A percentile compares a stretch with the other conserved stretches of the same genome.
Evolutionary conservation across 2,329 filamentous ascomycete genomes (phyloP).

Genomic region (Colletotrichum sp.): DNA sequence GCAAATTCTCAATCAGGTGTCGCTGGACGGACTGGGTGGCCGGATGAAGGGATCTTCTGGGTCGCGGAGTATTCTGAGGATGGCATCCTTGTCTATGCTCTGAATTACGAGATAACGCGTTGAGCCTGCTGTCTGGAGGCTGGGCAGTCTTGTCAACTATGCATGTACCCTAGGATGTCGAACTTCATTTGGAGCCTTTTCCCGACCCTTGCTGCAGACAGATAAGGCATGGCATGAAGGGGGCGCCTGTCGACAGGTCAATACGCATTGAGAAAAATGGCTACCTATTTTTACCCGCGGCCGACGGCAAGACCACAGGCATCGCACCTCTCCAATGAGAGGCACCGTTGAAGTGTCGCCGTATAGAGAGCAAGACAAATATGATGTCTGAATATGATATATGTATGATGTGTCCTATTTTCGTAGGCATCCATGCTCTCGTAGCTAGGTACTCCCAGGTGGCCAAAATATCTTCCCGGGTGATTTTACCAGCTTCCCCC

Average conservation of each 20-base stretch:
- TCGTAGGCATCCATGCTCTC: neutral
- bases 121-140: neutral
- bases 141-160: rapidly evolving
- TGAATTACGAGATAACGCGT: rapidly evolving
- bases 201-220: neutral
- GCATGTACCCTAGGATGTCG: neutral
- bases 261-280: neutral
- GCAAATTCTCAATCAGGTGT: neutral
- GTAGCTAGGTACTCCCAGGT: neutral
- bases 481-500: neutral
- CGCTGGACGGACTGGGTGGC: neutral
- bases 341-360: rapidly evolving
- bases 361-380: rapidly evolving
- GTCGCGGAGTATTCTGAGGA: rapidly evolving
- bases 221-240: neutral
- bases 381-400: neutral
- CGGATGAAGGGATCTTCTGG: neutral
- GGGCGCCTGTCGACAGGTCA: rapidly evolving
- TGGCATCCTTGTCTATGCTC: neutral
- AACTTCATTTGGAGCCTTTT: neutral
- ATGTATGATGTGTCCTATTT: neutral
- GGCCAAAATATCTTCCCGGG: neutral
- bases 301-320: neutral
- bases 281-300: neutral
- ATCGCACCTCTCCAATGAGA: rapidly evolving